Percentiles rank a stretch among this genome's conserved stretches.
Conservation (phyloP, 768 basidiomycete genomes). For the Clavulina sp. region DNA sequence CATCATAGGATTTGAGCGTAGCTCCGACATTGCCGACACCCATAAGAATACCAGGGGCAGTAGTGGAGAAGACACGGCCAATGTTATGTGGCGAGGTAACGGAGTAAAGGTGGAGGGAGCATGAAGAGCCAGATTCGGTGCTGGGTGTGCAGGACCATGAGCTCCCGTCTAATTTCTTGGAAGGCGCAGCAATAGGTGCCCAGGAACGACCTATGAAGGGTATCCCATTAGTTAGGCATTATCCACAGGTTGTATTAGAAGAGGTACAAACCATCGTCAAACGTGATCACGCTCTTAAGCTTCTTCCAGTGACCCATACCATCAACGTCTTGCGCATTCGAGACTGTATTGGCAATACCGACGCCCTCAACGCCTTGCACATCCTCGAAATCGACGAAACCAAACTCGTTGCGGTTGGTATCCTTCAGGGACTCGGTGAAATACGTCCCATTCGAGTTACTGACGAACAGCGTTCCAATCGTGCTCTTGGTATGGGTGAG, state of each 20-base stretch:
- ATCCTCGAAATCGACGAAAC: conserved; percentile 88
- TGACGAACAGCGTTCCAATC: conserved; percentile 86
- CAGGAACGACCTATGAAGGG: conserved; percentile 47
- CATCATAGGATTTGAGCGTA: conserved; percentile 49
- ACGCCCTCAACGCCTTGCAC: conserved; percentile 78
- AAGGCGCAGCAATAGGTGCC: conserved; percentile 45
- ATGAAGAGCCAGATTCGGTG: conserved; percentile 24
- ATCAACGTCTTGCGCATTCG: conserved; percentile 72
- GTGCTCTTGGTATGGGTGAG: conserved; percentile 37
- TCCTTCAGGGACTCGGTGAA: conserved; percentile 83
- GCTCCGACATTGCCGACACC: conserved; percentile 84
- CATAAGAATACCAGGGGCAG: conserved; percentile 89
- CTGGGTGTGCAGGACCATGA: conserved; percentile 41
- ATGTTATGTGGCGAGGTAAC: conserved; percentile 87
- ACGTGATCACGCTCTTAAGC: conserved; percentile 67
- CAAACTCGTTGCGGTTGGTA: conserved; percentile 76
- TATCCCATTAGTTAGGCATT: not conserved
- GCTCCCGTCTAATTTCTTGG: conserved; percentile 40
- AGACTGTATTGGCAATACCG: conserved; percentile 75
- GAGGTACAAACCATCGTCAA: conserved; percentile 48
- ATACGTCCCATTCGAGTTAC: conserved; percentile 90
- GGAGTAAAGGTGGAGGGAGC: conserved; percentile 83
- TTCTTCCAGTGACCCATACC: conserved; percentile 48
- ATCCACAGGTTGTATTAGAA: not conserved
- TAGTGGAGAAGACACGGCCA: conserved; percentile 85